Evolutionary conservation across 2,329 filamentous ascomycete species (phyloP).

Genomic region (Aspergillus persii): DNA sequence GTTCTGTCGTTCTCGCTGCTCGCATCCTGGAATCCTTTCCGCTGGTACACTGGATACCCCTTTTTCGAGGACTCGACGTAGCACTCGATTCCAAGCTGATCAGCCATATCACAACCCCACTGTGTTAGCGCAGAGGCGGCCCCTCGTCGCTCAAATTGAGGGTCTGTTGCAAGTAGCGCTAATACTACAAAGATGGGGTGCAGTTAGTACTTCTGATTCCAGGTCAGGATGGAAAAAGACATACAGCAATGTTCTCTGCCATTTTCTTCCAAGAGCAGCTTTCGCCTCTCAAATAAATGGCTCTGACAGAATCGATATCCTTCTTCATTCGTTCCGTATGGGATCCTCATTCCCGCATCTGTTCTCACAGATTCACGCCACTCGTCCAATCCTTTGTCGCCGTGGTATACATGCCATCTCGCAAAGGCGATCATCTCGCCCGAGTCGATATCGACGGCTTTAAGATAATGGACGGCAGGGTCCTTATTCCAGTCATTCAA

Average conservation of each 20-base stretch:
- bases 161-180: not conserved
- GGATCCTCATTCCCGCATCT: not conserved
- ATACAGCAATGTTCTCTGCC: not conserved
- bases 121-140: not conserved
- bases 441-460: not conserved
- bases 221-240: not conserved
- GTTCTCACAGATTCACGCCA: not conserved
- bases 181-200: not conserved
- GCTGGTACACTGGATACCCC: slow-evolving; percentile 1
- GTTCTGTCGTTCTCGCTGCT: not conserved
- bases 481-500: not conserved
- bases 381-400: not conserved
- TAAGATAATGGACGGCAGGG: not conserved
- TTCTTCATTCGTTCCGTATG: not conserved
- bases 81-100: not conserved
- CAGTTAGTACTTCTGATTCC: not conserved
- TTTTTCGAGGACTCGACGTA: not conserved
- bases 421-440: not conserved
- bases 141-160: not conserved
- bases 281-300: not conserved
- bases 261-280: not conserved
- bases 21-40: not conserved
- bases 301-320: not conserved
- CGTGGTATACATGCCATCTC: not conserved
- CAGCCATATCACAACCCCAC: not conserved